phyloP scores from a whole-genome alignment of 345 rosid species.

The Citrus unshiu region DNA sequence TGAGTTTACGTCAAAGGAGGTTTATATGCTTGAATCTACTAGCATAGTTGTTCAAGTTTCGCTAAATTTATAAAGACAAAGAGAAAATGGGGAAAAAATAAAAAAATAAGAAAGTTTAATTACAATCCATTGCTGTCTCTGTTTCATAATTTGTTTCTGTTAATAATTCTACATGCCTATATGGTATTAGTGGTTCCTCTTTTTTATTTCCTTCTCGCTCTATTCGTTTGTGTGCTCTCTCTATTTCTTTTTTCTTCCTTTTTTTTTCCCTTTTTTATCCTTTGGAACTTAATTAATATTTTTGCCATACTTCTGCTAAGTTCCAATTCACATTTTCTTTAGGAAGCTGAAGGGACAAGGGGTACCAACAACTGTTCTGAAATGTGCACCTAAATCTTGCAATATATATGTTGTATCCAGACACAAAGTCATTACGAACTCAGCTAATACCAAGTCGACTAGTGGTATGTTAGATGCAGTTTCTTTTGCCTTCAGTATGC shows the following conservation, averaged over 20 bases:
- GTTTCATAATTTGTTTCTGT: background rate
- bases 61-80: background rate
- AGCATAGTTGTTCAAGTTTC: background rate
- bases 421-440: slow-evolving; percentile 41
- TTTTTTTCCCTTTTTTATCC: background rate
- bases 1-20: background rate
- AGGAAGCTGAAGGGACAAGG: slow-evolving; percentile 58
- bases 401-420: slow-evolving; percentile 50
- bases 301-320: background rate
- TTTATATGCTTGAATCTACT: background rate
- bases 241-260: background rate
- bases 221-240: background rate
- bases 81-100: too few relatives aligned
- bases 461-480: slow-evolving; percentile 29
- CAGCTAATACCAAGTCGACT: slow-evolving; percentile 26
- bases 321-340: slow-evolving; percentile 1
- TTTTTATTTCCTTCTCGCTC: background rate
- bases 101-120: background rate
- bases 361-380: slow-evolving; percentile 48
- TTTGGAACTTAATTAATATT: background rate
- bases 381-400: slow-evolving; percentile 47
- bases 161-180: background rate
- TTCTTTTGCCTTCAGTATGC: background rate
- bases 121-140: background rate
- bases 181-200: background rate